A percentile compares a stretch with the other conserved stretches of the same genome.
phyloP scores from a whole-genome alignment of 805 yeast genomes.

The Candida loeiensis region DNA sequence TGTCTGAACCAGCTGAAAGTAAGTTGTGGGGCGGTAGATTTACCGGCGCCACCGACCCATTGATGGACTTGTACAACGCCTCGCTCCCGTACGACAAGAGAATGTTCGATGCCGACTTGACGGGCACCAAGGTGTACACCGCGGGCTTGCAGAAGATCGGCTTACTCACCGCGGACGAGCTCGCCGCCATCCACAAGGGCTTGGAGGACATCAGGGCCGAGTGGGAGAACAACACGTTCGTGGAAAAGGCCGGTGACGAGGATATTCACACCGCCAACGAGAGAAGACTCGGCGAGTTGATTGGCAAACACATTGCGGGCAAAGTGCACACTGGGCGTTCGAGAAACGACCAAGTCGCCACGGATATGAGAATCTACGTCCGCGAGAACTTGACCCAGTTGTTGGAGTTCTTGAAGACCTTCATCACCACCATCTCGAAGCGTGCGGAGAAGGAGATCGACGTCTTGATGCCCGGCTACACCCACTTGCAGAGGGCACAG shows the following conservation, averaged over 20 bases:
- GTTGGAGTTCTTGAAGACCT: conserved; percentile 50
- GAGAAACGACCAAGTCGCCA: conserved; percentile 97
- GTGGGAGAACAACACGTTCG: conserved; percentile 71
- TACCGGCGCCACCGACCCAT: conserved; percentile 94
- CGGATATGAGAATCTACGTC: conserved; percentile 96
- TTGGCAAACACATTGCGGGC: conserved; percentile 91
- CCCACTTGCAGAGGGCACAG: conserved; percentile 97
- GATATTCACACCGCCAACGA: conserved; percentile 99
- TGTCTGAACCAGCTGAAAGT: conserved; percentile 55
- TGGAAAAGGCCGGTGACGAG: conserved; percentile 86
- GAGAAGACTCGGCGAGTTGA: conserved; percentile 93
- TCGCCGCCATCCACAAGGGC: conserved; percentile 80
- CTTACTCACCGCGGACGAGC: conserved; percentile 67
- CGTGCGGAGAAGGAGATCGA: conserved; percentile 87
- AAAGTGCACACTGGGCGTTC: conserved; percentile 99
- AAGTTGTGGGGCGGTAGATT: conserved; percentile 98
- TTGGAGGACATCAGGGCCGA: conserved; percentile 67
- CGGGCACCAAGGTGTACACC: conserved; percentile 92
- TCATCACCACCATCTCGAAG: conserved; percentile 62
- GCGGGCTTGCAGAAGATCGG: conserved; percentile 79
- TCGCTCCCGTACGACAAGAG: conserved; percentile 92
- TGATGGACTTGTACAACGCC: conserved; percentile 96
- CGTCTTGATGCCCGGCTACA: conserved; percentile 97
- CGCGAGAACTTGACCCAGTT: conserved; percentile 71
- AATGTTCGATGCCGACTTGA: conserved; percentile 92